Evolutionary conservation across 352 stramenopile genomes (phyloP).

Genomic region (Plasmopara viticola): DNA sequence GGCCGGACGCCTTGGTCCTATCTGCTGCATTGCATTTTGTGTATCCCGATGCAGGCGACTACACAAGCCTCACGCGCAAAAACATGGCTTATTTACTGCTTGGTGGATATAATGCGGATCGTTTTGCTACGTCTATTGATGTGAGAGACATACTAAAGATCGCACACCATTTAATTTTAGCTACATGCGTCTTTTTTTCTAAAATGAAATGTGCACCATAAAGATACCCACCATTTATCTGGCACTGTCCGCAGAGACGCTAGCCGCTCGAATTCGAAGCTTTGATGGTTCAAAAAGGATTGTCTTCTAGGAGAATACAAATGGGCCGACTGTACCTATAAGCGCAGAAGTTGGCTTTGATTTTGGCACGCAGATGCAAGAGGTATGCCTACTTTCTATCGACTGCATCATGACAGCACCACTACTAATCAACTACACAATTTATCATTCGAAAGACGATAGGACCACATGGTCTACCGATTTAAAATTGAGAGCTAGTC

Average conservation of each 20-base stretch:
- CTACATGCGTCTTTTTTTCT: slow-evolving; percentile 5
- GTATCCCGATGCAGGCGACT: slow-evolving; percentile 6
- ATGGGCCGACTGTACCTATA: slow-evolving; percentile 9
- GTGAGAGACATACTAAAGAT: slow-evolving; percentile 15
- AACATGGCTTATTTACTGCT: slow-evolving; percentile 15
- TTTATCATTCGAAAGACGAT: slow-evolving; percentile 9
- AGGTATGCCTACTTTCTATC: neutral
- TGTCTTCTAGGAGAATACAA: slow-evolving; percentile 16
- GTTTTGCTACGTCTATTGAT: slow-evolving; percentile 3
- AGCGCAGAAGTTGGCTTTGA: slow-evolving; percentile 3
- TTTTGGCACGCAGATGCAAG: neutral
- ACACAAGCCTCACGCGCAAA: slow-evolving; percentile 5
- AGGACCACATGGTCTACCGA: slow-evolving; percentile 8
- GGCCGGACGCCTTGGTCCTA: slow-evolving; percentile 4
- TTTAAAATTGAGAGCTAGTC: slow-evolving; percentile 13
- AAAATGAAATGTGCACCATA: neutral
- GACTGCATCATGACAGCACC: slow-evolving; percentile 2
- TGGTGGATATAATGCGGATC: slow-evolving; percentile 6
- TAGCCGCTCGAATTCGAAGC: slow-evolving; percentile 1
- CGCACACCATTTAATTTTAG: slow-evolving; percentile 2
- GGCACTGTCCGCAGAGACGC: neutral
- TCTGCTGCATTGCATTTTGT: slow-evolving; percentile 12
- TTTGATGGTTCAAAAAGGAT: slow-evolving; percentile 8
- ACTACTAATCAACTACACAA: slow-evolving; percentile 11
- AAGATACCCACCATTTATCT: slow-evolving; percentile 1